A percentile compares a stretch with the other conserved stretches of the same genome.
phyloP scores from a whole-genome alignment of 1,284 basidiomycete genomes.

The Cryptococcus sp. region DNA sequence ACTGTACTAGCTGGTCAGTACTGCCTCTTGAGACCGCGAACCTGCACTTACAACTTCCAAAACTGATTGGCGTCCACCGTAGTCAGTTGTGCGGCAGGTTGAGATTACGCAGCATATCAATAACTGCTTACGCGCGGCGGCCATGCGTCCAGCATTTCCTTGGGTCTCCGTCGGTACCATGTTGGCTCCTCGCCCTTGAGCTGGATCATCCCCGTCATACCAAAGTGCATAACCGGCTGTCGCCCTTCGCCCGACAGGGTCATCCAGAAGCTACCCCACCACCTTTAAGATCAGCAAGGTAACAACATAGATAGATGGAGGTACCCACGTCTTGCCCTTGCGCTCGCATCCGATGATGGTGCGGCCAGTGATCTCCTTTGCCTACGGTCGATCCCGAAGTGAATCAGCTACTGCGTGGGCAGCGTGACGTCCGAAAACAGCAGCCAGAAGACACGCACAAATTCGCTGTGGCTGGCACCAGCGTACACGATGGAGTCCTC shows the following conservation, averaged over 20 bases:
- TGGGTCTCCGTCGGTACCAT: conserved; percentile 62
- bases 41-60: conserved; percentile 34
- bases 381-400: conserved; percentile 49
- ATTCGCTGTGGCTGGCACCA: conserved; percentile 59
- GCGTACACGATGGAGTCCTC: conserved; percentile 70
- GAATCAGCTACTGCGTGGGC: background rate
- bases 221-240: conserved; percentile 71
- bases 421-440: background rate
- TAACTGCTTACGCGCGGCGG: conserved; percentile 65
- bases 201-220: conserved; percentile 77
- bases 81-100: background rate
- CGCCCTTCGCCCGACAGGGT: conserved; percentile 62
- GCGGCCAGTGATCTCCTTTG: conserved; percentile 59
- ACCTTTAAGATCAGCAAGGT: too few relatives aligned
- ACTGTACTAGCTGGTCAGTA: conserved; percentile 46
- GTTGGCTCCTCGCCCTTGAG: conserved; percentile 61
- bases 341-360: conserved; percentile 61
- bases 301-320: background rate
- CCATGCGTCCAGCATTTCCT: conserved; percentile 59
- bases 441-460: conserved; percentile 55
- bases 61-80: conserved; percentile 22
- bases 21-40: background rate
- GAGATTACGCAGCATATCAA: background rate
- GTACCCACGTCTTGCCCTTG: conserved; percentile 64
- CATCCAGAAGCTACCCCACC: conserved; percentile 60